phyloP scores from a whole-genome alignment of 2,329 filamentous ascomycete genomes.

The Monosporascus cannonballus region DNA sequence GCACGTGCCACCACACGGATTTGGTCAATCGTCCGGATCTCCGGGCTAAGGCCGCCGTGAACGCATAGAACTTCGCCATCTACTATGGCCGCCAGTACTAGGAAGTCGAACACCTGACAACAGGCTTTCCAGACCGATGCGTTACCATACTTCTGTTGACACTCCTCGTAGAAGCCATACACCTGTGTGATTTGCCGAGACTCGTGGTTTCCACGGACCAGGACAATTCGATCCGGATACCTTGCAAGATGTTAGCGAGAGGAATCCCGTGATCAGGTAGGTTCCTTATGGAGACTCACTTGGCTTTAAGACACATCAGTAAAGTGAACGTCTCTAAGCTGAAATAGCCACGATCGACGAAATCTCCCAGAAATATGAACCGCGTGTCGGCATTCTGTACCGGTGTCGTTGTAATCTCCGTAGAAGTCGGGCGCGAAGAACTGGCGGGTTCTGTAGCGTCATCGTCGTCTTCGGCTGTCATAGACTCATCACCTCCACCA shows the following conservation, averaged over 20 bases:
- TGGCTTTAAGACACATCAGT: constrained; percentile 86
- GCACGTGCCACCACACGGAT: constrained; percentile 98
- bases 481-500: constrained; percentile 41
- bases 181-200: constrained; percentile 96
- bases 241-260: constrained; percentile 42
- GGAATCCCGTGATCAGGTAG: background rate
- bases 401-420: constrained; percentile 9
- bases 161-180: constrained; percentile 98
- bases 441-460: constrained; percentile 33
- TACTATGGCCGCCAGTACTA: constrained; percentile 93
- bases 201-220: constrained; percentile 97
- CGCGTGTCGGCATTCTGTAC: constrained; percentile 41
- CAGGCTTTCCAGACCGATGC: constrained; percentile 99
- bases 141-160: constrained; percentile 95
- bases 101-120: constrained; percentile 98
- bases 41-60: constrained; percentile 82
- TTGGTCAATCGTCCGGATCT: constrained; percentile 96
- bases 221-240: constrained; percentile 90
- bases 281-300: constrained; percentile 33
- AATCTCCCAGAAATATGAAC: constrained; percentile 71
- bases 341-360: constrained; percentile 96
- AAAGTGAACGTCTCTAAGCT: constrained; percentile 97
- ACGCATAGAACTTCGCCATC: constrained; percentile 98
- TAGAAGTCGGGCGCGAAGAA: constrained; percentile 23
- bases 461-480: constrained; percentile 42